Base-by-base conservation (phyloP, 768 basidiomycete species). In the Neoboletus brunneissimus region DNA sequence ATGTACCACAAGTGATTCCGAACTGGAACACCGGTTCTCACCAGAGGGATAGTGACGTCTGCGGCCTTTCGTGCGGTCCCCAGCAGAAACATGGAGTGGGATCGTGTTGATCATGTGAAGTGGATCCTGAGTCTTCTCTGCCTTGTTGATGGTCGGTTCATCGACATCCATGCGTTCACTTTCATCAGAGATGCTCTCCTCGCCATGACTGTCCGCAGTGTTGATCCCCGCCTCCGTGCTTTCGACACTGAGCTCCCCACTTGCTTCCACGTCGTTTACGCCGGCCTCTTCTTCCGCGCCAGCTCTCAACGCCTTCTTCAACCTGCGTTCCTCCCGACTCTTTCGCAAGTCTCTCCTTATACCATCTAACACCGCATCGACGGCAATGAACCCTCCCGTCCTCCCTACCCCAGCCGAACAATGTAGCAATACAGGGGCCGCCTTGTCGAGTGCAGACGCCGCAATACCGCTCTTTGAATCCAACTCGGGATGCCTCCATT, bases 391-490 rank as follows among this genome's bases (percentile, higher is more conserved):
- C 25, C 89, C 91, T 22, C 96, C 96, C 0, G 96, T 98, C 41
- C 96, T 81, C 0, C 96, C 96, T 7, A 97, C 94, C 20, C 96
- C 96, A 0, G 96, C 96, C 31, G 92, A 94, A 67, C 95, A 95
- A 69, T 95, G 93, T 60, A 95, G 71, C 46, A 95, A 68, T 29
- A 94, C 81, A 1, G 91, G 90, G 22, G 81, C 72, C 15, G 60
- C 53, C 43, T 56, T 69, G 7, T 78, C 80, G 48, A 79, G 60
- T 7, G 82, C 81, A 58, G 81, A 81, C 52, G 76, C 68, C 18
- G 81, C 79, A 49, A 89, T 74, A 0, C 88, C 88, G 0, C 79
- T 83, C 55, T 73, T 73, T 18, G 73, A 64, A 53, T 89, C 86
- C 41, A 88, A 58, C 4, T 77, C 77, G 22, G 70, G 67, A 38